Evolutionary conservation across 371 early-diverging fungal genomes (phyloP).

Genomic region (Blakeslea trispora): DNA sequence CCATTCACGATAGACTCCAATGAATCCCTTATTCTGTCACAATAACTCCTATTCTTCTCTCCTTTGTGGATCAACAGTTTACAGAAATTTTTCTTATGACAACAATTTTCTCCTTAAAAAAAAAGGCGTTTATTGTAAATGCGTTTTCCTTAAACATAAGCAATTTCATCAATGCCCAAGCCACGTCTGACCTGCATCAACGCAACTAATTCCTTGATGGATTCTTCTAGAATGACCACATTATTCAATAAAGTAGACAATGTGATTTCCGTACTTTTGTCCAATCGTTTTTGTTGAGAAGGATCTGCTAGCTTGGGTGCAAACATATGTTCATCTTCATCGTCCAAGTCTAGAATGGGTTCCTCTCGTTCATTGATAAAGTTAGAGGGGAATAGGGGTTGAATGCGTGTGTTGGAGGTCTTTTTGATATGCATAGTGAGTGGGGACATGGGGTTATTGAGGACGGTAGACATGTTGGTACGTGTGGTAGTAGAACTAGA

Average conservation of each 20-base stretch:
- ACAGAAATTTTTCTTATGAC: no score
- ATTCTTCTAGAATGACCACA: slow-evolving; percentile 89
- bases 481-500: slow-evolving; percentile 10
- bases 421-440: slow-evolving; percentile 43
- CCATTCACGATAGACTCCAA: no score
- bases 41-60: no score
- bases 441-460: slow-evolving; percentile 38
- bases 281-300: slow-evolving; percentile 30
- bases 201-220: slow-evolving; percentile 87
- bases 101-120: no score
- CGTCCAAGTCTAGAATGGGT: slow-evolving; percentile 36
- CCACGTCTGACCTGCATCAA: slow-evolving; percentile 80
- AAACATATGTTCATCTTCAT: slow-evolving; percentile 52
- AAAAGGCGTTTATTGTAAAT: no score
- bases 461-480: slow-evolving; percentile 9
- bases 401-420: slow-evolving; percentile 50
- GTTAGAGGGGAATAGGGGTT: slow-evolving; percentile 62
- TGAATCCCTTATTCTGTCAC: no score
- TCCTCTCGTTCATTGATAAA: slow-evolving; percentile 57
- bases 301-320: slow-evolving; percentile 44
- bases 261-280: slow-evolving; percentile 58
- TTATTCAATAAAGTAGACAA: slow-evolving; percentile 79
- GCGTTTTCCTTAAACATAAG: no score
- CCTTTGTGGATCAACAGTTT: no score
- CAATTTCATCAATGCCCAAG: slow-evolving; percentile 67